Conservation (phyloP, 2,329 filamentous ascomycete genomes). For the Fusarium sacchari region DNA sequence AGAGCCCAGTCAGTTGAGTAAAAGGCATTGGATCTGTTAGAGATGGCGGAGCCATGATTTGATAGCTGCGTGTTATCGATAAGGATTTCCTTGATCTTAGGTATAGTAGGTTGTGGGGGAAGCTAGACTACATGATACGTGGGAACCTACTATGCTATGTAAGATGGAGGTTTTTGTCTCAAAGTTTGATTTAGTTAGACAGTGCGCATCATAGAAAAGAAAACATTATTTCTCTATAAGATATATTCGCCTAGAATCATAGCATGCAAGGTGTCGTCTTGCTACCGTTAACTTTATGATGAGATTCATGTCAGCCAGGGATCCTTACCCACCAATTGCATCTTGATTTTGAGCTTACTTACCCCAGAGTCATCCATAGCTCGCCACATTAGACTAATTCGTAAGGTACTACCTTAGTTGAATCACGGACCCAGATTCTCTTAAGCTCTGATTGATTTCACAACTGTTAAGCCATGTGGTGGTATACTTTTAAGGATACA, state of each 20-base stretch:
- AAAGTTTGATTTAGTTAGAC: background rate
- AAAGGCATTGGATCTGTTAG: background rate
- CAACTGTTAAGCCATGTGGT: background rate
- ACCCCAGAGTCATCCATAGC: background rate
- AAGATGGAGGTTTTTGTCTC: background rate
- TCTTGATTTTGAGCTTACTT: background rate
- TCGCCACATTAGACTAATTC: background rate
- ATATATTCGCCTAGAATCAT: background rate
- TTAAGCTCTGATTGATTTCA: background rate
- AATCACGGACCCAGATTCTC: background rate
- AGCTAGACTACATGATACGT: background rate
- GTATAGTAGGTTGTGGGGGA: constrained; percentile 29
- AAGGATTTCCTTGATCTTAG: constrained; percentile 15
- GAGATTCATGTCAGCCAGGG: background rate
- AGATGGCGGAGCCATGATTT: constrained; percentile 1
- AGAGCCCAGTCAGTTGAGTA: background rate
- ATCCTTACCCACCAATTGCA: background rate
- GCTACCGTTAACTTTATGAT: background rate
- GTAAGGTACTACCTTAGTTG: background rate
- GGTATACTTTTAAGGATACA: background rate
- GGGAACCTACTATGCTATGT: no score
- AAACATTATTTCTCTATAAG: background rate
- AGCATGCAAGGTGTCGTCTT: background rate
- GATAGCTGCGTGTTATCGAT: constrained; percentile 33
- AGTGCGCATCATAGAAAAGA: background rate